A percentile compares a stretch with the other conserved stretches of the same genome.
These are phyloP conservation scores for Phytophthora cryptogea DNA, from an alignment of 352 stramenopile genomes.

Conservation along the genomic window DNA sequence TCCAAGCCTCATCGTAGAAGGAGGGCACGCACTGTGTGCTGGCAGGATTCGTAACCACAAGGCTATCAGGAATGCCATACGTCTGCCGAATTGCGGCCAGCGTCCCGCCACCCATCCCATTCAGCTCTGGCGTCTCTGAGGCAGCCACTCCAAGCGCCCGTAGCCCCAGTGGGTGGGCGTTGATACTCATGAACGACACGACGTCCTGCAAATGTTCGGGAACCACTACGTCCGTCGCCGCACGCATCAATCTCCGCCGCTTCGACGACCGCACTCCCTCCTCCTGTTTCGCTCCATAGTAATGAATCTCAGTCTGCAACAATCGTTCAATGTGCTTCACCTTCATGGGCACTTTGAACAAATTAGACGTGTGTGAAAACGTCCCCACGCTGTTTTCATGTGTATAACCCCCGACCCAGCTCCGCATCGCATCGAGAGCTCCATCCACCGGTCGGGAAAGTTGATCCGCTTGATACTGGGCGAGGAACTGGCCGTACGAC, in stretches of 20 bases:
- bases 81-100: slow-evolving; percentile 54
- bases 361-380: slow-evolving; percentile 52
- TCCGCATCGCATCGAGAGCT: slow-evolving; percentile 48
- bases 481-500: slow-evolving; percentile 59
- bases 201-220: slow-evolving; percentile 42
- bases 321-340: slow-evolving; percentile 54
- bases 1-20: slow-evolving; percentile 80
- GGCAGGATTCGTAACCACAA: slow-evolving; percentile 66
- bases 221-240: slow-evolving; percentile 34
- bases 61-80: slow-evolving; percentile 70
- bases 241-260: slow-evolving; percentile 47
- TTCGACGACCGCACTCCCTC: background rate
- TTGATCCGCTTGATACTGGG: slow-evolving; percentile 41
- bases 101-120: slow-evolving; percentile 24
- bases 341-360: slow-evolving; percentile 46
- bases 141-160: slow-evolving; percentile 45
- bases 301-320: slow-evolving; percentile 56
- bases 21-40: slow-evolving; percentile 73
- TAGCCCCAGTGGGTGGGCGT: slow-evolving; percentile 63
- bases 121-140: slow-evolving; percentile 15
- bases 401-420: slow-evolving; percentile 43
- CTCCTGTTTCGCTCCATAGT: slow-evolving; percentile 31
- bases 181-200: slow-evolving; percentile 75
- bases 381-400: slow-evolving; percentile 25
- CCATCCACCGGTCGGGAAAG: slow-evolving; percentile 49